Evolutionary conservation across 495 filamentous ascomycete genomes (phyloP), one percentile per base, ranked within the genome.

Genomic region (Parmelia sp.): DNA sequence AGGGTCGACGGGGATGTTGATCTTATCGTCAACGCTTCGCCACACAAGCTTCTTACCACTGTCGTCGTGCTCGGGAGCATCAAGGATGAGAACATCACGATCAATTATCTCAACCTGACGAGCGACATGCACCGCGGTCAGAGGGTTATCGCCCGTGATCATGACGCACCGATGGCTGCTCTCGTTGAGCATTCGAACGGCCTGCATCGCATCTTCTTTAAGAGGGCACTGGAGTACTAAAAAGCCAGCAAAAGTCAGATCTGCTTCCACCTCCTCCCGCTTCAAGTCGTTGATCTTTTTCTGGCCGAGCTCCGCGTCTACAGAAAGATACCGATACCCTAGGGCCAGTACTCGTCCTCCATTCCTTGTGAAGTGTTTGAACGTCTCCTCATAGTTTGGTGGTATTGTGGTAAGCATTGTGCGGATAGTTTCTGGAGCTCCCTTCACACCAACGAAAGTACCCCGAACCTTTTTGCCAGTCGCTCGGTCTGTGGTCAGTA

Each of bases 141-240:
- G 82, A 27, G 94, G 92, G 72, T 99, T 99, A 75, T 99, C 94
- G 70, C 94, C 94, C 57, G 94, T 99, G 63, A 99, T 99, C 94
- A 99, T 99, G 69, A 97, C 90, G 62, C 95, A 90, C 68, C 94
- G 91, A 78, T 99, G 94, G 76, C 91, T 96, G 75, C 93, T 96
- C 78, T 97, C 95, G 72, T 96, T 99, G 63, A 99, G 82, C 94
- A 99, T 97, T 55, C 87, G 90, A 36, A 97, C 91, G 25, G 94
- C 82, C 70, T 90, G 87, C 77, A 92, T 90, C 27, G 94, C 94
- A 75, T 99, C 94, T 23, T 96, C 92, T 79, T 99, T 99, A 39
- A 99, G 79, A 25, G 94, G 94, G 71, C 90, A 96, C 71, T 96
- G 93, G 36, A 99, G 80, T 58, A 99, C 90, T 69, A 99, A 78